phyloP scores from a whole-genome alignment of 2,329 filamentous ascomycete species.

The Shiraia sp. region DNA sequence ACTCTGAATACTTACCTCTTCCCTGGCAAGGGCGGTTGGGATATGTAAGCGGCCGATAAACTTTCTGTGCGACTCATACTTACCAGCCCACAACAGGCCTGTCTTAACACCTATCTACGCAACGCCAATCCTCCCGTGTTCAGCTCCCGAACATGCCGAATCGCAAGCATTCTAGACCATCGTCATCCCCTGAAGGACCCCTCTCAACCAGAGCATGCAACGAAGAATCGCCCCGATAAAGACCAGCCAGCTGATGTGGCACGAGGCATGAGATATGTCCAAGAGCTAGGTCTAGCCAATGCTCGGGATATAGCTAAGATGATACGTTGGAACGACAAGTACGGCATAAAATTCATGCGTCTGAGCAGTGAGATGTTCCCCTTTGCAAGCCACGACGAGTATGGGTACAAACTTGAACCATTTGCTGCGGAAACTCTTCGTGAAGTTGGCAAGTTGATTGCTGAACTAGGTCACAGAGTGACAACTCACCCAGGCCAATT shows the following conservation, averaged over 20 bases:
- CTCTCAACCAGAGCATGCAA: conserved; percentile 74
- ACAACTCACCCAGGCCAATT: conserved; percentile 90
- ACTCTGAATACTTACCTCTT: conserved; percentile 80
- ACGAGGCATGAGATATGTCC: conserved; percentile 72
- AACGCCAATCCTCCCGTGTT: conserved; percentile 82
- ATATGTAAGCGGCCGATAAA: conserved; percentile 65
- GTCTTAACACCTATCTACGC: conserved; percentile 88
- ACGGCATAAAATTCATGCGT: conserved; percentile 88
- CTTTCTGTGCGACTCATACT: conserved; percentile 16
- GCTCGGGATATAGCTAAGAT: conserved; percentile 82
- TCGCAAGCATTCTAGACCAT: conserved; percentile 87
- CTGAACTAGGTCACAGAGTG: conserved; percentile 78
- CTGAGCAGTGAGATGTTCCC: conserved; percentile 97
- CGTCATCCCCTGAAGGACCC: conserved; percentile 79
- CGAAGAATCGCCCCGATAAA: conserved; percentile 84
- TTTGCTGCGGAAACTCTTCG: conserved; percentile 80
- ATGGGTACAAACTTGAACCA: conserved; percentile 81
- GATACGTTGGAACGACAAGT: conserved; percentile 88
- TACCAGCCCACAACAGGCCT: conserved; percentile 61
- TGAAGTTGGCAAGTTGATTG: conserved; percentile 76
- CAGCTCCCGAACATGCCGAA: conserved; percentile 86
- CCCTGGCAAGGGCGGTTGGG: conserved; percentile 90
- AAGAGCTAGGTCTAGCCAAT: conserved; percentile 79
- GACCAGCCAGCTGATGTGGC: conserved; percentile 66
- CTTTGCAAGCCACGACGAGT: conserved; percentile 84